A percentile compares a stretch with the other conserved stretches of the same genome.
Evolutionary conservation across 2,329 filamentous ascomycete genomes (phyloP).

Genomic region (Arachnomyces sp.): DNA sequence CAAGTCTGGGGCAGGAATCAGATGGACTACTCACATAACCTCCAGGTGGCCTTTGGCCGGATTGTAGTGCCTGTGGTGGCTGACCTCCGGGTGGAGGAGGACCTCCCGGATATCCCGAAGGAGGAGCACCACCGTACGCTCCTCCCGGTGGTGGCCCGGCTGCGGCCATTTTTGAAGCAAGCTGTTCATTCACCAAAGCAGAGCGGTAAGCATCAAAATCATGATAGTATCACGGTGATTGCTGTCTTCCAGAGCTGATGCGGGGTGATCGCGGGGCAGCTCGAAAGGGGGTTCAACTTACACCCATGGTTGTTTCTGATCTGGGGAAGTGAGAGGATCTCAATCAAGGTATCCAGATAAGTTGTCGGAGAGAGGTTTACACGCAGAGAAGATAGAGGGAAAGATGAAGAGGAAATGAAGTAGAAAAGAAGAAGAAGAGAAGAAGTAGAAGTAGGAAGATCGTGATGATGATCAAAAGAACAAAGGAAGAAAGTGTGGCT

Average conservation of each 20-base stretch:
- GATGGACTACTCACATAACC: conserved; percentile 46
- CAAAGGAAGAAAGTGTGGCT: too few species aligned
- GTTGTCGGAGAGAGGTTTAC: too few species aligned
- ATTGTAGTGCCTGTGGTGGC: conserved; percentile 24
- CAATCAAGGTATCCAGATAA: too few species aligned
- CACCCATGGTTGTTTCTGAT: neutral
- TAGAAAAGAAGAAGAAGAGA: too few species aligned
- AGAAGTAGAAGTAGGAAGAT: too few species aligned
- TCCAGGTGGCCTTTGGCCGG: conserved; percentile 26
- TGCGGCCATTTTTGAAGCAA: conserved; percentile 30
- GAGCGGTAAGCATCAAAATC: conserved; percentile 3
- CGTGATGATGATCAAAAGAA: too few species aligned
- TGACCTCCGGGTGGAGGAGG: conserved; percentile 25
- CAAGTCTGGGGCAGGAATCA: conserved; percentile 12
- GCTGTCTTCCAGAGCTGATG: neutral
- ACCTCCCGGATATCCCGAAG: conserved; percentile 30
- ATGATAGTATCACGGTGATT: conserved; percentile 8
- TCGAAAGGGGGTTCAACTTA: neutral
- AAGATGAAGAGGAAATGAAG: too few species aligned
- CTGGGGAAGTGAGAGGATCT: neutral
- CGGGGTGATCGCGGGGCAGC: conserved; percentile 4
- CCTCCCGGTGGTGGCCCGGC: conserved; percentile 28
- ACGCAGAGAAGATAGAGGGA: too few species aligned
- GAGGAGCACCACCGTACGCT: conserved; percentile 27
- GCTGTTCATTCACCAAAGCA: conserved; percentile 14